Conservation (phyloP, 495 filamentous ascomycete genomes). For the Penicillium roqueforti region DNA sequence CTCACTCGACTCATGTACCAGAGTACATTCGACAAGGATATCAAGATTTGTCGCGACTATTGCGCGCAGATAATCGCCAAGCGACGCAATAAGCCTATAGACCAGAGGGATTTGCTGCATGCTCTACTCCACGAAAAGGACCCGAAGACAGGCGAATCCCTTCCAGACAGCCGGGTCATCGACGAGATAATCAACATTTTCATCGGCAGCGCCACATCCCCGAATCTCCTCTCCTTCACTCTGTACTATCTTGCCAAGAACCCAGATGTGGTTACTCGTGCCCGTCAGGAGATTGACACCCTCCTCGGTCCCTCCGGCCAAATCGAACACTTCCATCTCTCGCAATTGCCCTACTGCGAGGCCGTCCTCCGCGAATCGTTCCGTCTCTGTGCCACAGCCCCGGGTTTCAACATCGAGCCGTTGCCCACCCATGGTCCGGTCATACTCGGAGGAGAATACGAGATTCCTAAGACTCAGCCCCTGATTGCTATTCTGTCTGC, state of each 20-base stretch:
- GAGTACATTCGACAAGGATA: constrained; percentile 51
- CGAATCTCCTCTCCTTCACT: constrained; percentile 42
- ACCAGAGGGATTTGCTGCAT: constrained; percentile 61
- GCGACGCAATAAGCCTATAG: constrained; percentile 46
- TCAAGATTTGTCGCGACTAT: constrained; percentile 53
- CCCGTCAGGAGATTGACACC: constrained; percentile 41
- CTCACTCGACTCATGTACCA: constrained; percentile 40
- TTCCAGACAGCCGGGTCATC: constrained; percentile 58
- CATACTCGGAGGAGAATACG: constrained; percentile 61
- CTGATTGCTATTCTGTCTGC: constrained; percentile 60
- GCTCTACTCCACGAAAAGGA: constrained; percentile 66
- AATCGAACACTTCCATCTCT: constrained; percentile 53
- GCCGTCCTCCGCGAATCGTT: constrained; percentile 70
- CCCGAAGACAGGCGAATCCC: constrained; percentile 58
- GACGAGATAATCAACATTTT: constrained; percentile 60
- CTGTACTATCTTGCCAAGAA: constrained; percentile 46
- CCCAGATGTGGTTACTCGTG: constrained; percentile 31
- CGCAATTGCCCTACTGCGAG: constrained; percentile 60
- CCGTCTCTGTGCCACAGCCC: constrained; percentile 62
- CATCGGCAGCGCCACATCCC: constrained; percentile 43
- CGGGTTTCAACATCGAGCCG: constrained; percentile 56
- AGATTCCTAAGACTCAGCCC: constrained; percentile 53
- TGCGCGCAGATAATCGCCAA: constrained; percentile 56
- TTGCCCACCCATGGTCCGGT: constrained; percentile 48
- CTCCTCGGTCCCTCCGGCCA: constrained; percentile 28